Evolutionary conservation across 2,329 filamentous ascomycete genomes (phyloP).

Genomic region (Neofusicoccum umdonicola): DNA sequence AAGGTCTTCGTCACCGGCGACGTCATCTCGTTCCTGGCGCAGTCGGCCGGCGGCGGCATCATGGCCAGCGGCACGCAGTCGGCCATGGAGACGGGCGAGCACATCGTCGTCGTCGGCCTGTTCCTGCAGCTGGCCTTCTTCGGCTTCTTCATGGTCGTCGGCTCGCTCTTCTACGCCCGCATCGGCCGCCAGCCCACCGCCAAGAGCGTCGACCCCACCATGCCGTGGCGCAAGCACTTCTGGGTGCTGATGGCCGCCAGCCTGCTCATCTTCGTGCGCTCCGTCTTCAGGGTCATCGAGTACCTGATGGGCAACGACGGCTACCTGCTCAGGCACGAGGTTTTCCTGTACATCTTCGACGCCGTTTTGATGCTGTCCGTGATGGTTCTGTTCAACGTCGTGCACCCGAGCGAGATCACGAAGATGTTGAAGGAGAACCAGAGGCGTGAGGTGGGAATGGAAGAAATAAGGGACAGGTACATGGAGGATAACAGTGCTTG

Average conservation of each 20-base stretch:
- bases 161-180: slow-evolving; percentile 29
- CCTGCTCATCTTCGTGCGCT: slow-evolving; percentile 49
- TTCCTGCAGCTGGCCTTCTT: slow-evolving; percentile 35
- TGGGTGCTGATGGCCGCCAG: slow-evolving; percentile 44
- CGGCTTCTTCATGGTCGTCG: slow-evolving; percentile 29
- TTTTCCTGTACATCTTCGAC: slow-evolving; percentile 50
- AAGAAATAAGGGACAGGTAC: not conserved
- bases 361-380: slow-evolving; percentile 45
- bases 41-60: slow-evolving; percentile 23
- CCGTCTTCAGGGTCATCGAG: slow-evolving; percentile 50
- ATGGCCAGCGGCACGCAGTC: not conserved
- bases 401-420: slow-evolving; percentile 35
- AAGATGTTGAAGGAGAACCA: not conserved
- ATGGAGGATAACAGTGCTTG: not conserved
- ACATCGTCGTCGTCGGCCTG: slow-evolving; percentile 27
- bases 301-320: slow-evolving; percentile 47
- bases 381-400: slow-evolving; percentile 39
- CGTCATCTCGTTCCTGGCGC: slow-evolving; percentile 42
- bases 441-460: not conserved
- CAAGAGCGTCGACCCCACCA: not conserved
- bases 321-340: slow-evolving; percentile 45
- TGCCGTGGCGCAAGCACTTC: slow-evolving; percentile 38
- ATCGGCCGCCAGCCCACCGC: not conserved
- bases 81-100: not conserved
- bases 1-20: slow-evolving; percentile 45